Percentiles rank a stretch among this genome's conserved stretches.
These are phyloP conservation scores for Annulohypoxylon bovei DNA, from an alignment of 495 filamentous ascomycete genomes.

Conservation along the genomic window DNA sequence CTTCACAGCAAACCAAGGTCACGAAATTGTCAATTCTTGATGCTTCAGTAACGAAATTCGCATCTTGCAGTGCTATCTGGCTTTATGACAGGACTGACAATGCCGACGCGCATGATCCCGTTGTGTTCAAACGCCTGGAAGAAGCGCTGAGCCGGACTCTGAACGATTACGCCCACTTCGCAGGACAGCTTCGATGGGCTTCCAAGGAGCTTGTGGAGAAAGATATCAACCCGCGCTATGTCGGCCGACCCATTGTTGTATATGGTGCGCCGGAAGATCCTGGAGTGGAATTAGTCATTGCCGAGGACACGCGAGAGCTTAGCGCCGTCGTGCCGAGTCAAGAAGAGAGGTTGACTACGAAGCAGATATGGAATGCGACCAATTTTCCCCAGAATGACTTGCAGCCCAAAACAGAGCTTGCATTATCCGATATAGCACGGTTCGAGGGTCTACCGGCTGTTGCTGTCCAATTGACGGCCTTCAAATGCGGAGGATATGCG, in stretches of 20 bases:
- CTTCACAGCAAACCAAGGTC: conserved; percentile 5
- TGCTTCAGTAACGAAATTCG: conserved; percentile 45
- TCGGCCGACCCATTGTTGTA: conserved; percentile 37
- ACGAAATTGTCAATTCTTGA: conserved; percentile 54
- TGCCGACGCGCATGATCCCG: conserved; percentile 27
- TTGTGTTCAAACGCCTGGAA: conserved; percentile 44
- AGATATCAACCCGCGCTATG: conserved; percentile 30
- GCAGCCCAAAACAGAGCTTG: conserved; percentile 35
- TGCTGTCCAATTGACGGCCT: conserved; percentile 52
- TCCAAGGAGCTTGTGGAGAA: conserved; percentile 29
- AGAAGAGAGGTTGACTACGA: conserved; percentile 36
- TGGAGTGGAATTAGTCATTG: conserved; percentile 40
- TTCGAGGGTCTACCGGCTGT: conserved; percentile 48
- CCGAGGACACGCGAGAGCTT: conserved; percentile 29
- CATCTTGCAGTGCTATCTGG: conserved; percentile 52
- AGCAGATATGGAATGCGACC: conserved; percentile 46
- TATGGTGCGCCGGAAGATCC: conserved; percentile 42
- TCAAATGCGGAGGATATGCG: conserved; percentile 55
- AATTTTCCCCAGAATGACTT: conserved; percentile 32
- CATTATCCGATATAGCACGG: conserved; percentile 29
- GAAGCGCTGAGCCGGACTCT: conserved; percentile 48
- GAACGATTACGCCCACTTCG: conserved; percentile 50
- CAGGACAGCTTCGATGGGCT: conserved; percentile 49
- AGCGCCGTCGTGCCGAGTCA: conserved; percentile 46
- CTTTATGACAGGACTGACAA: conserved; percentile 45